These are phyloP conservation scores for Neurospora discreta DNA, from an alignment of 495 filamentous ascomycete genomes.

Conservation along the genomic window DNA sequence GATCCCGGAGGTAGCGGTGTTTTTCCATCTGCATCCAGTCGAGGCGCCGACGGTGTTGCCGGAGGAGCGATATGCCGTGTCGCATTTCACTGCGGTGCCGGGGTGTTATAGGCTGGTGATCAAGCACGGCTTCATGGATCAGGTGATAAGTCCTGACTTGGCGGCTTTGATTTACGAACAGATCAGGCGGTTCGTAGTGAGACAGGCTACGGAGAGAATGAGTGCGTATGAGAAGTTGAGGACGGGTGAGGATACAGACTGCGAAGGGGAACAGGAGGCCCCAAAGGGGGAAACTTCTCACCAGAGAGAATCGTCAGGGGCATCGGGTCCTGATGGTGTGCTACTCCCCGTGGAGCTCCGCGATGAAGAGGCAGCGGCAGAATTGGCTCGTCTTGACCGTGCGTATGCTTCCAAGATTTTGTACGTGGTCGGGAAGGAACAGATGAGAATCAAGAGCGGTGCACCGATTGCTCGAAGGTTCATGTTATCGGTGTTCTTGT, in stretches of 20 bases:
- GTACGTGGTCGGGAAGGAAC: conserved; percentile 64
- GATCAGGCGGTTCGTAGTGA: conserved; percentile 41
- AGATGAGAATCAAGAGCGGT: conserved; percentile 44
- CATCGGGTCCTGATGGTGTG: neutral
- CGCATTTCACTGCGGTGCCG: conserved; percentile 31
- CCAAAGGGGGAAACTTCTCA: neutral
- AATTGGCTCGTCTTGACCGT: conserved; percentile 40
- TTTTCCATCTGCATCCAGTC: conserved; percentile 52
- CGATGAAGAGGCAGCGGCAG: conserved; percentile 27
- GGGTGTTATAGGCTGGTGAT: conserved; percentile 56
- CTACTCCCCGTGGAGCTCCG: conserved; percentile 18
- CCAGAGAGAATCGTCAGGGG: neutral
- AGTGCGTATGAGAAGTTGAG: conserved; percentile 4
- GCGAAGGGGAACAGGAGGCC: neutral
- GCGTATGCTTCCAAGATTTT: conserved; percentile 52
- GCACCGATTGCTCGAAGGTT: conserved; percentile 35
- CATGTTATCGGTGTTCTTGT: conserved; percentile 48
- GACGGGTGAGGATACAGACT: neutral
- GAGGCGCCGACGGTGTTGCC: conserved; percentile 37
- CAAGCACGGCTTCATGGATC: conserved; percentile 60
- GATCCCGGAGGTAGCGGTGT: conserved; percentile 45
- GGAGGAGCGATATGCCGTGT: conserved; percentile 30
- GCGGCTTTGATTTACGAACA: conserved; percentile 49
- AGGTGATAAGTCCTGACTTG: conserved; percentile 51
- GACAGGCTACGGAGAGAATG: conserved; percentile 17